Base-by-base conservation (phyloP, 139 green algal species). In the Closterium sp. region DNA sequence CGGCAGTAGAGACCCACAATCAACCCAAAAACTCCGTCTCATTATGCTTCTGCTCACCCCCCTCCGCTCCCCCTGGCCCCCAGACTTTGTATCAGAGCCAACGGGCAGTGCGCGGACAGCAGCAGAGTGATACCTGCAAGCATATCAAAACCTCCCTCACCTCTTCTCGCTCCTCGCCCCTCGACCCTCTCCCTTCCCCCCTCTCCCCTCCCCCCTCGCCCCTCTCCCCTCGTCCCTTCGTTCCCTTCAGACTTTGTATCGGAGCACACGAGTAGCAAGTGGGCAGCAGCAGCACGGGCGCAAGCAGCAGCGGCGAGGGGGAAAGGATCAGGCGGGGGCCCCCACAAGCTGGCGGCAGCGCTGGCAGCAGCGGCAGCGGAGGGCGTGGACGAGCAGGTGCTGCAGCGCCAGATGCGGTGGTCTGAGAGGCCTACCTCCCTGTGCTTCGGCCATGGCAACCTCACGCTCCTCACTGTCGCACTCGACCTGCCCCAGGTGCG, bases 391-490 rank as follows among this genome's bases (percentile, higher is more conserved):
- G 83, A 86, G 83, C 30, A 86, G 83, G 21, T 34, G n/a, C 83
- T 86, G n/a, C 30, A 34, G 83, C n/a, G 83, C 9, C n/a, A 86
- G 83, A 3, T 21, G 83, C n/a, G 87, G 21, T 93, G 90, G 90
- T 33, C 31, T 64, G 90, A 93, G 43, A 66, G 34, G 21, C 90
- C 90, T 7, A 88, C 86, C 1, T 92, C 86, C 2, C 90, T 93
- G 6, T 93, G 90, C 87, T 93, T 88, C n/a, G 90, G 90, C 90
- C 86, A 93, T 34, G 90, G 90, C 35, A 92, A 93, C 28, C 35
- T 93, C 66, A 93, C 90, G 0, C 43, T 93, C 33, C 86, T 93
- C 87, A 93, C 90, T 30, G 86, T 93, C 90, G 35, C 90, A 30
- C 87, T 93, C 16, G 90, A 91, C 90, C 25, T 93, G 76, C 90